phyloP scores from a whole-genome alignment of 2,329 filamentous ascomycete genomes.

The Septoria petroselini region DNA sequence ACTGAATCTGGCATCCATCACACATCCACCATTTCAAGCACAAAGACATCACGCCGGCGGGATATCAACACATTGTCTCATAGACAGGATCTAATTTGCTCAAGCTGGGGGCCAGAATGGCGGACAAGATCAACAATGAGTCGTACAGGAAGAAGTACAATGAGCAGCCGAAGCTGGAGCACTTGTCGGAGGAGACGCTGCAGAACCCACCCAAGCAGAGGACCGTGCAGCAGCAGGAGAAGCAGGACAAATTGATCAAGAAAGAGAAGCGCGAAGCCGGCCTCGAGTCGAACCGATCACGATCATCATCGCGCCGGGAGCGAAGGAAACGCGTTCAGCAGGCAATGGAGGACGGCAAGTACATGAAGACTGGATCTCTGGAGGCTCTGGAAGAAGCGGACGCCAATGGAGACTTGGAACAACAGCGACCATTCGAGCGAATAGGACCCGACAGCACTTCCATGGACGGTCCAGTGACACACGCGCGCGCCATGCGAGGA shows the following conservation, averaged over 20 bases:
- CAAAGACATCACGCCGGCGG: neutral
- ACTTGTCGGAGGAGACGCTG: constrained; percentile 26
- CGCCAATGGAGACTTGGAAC: constrained; percentile 48
- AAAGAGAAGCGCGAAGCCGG: constrained; percentile 34
- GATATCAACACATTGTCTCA: too few species aligned
- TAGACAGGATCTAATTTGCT: too few species aligned
- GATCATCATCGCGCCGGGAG: constrained; percentile 48
- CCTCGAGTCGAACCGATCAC: constrained; percentile 45
- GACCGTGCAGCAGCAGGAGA: constrained; percentile 48
- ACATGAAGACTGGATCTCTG: constrained; percentile 51
- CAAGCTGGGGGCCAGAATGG: constrained; percentile 14
- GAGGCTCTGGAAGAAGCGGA: constrained; percentile 53
- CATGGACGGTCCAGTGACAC: constrained; percentile 57
- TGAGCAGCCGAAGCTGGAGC: constrained; percentile 30
- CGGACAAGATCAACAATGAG: constrained; percentile 24
- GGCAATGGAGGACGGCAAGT: constrained; percentile 47
- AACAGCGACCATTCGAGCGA: constrained; percentile 53
- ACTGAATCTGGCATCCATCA: neutral
- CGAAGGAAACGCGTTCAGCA: constrained; percentile 48
- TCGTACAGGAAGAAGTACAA: constrained; percentile 28
- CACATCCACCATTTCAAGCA: neutral
- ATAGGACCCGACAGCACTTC: constrained; percentile 55
- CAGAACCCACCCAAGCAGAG: constrained; percentile 36
- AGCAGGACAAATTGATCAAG: constrained; percentile 42
- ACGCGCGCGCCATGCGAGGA: constrained; percentile 52